phyloP scores from a whole-genome alignment of 345 rosid species.

The Brassica carinata region DNA sequence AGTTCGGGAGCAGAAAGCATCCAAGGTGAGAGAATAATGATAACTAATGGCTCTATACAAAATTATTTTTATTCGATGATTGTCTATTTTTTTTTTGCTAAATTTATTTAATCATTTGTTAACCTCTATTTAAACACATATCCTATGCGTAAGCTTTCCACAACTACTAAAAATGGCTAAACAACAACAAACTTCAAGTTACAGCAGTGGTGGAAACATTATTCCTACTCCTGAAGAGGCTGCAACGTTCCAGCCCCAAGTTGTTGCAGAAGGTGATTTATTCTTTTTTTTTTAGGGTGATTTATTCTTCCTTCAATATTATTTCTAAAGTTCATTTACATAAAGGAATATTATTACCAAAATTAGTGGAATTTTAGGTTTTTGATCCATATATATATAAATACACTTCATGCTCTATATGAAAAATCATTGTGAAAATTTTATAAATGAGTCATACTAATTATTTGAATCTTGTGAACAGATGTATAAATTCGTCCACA shows the following conservation, averaged over 20 bases:
- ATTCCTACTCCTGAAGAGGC: slow-evolving; percentile 42
- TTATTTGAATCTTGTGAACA: not conserved
- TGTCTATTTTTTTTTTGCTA: not conserved
- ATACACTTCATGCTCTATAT: not conserved
- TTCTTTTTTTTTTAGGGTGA: not conserved
- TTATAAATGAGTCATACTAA: not conserved
- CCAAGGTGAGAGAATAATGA: not conserved
- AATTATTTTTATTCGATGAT: not conserved
- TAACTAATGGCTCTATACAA: not conserved
- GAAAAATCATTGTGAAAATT: not conserved
- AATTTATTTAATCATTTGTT: not conserved
- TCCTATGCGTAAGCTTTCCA: not conserved
- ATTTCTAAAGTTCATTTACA: not conserved
- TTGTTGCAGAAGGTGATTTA: slow-evolving; percentile 28
- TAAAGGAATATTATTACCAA: not conserved
- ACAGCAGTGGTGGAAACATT: slow-evolving; percentile 27
- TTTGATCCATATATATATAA: not conserved
- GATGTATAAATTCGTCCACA: not conserved
- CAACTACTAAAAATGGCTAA: slow-evolving; percentile 28
- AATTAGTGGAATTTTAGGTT: not conserved
- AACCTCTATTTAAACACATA: slow-evolving; percentile 2
- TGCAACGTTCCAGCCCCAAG: slow-evolving; percentile 33
- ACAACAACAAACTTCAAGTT: slow-evolving; percentile 13
- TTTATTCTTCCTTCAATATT: not conserved
- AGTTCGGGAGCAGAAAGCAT: not conserved